Evolutionary conservation across 2,329 filamentous ascomycete species (phyloP).

Genomic region (Arthrobotrys sinensis): DNA sequence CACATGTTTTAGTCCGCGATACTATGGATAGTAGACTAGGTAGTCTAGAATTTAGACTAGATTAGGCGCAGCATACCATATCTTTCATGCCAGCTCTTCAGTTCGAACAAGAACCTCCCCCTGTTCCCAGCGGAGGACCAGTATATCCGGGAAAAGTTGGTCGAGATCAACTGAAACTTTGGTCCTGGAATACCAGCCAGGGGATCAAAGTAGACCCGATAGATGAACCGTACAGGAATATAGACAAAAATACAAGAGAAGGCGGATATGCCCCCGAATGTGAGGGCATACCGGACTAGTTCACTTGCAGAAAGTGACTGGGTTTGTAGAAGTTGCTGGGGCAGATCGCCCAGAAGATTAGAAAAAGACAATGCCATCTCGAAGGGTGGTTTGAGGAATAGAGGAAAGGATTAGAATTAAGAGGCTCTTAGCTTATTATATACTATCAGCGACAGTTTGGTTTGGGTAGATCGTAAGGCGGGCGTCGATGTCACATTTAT

Average conservation of each 20-base stretch:
- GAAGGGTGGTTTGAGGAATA: not conserved
- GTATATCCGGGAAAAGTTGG: slow-evolving; percentile 62
- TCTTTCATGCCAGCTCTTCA: slow-evolving; percentile 31
- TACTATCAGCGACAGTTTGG: not conserved
- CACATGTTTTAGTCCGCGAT: not conserved
- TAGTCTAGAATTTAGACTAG: not conserved
- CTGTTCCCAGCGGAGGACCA: not conserved
- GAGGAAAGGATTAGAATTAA: too few relatives aligned
- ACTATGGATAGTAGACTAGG: too few relatives aligned
- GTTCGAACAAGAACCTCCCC: not conserved
- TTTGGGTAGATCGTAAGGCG: too few relatives aligned
- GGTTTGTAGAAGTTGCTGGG: not conserved
- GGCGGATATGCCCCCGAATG: not conserved
- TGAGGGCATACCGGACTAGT: not conserved
- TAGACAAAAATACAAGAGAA: slow-evolving; percentile 25
- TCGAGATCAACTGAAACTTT: slow-evolving; percentile 66
- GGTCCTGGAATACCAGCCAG: slow-evolving; percentile 66
- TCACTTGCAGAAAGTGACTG: not conserved
- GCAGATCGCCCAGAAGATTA: not conserved
- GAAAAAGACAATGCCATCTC: slow-evolving; percentile 1
- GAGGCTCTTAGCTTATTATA: not conserved
- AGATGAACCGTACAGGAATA: slow-evolving; percentile 60
- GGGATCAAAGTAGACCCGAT: slow-evolving; percentile 66
- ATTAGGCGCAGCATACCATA: slow-evolving; percentile 26
- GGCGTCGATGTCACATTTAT: not conserved